These are phyloP conservation scores for Aureobasidium sp. DNA, from an alignment of 2,329 filamentous ascomycete species.

Conservation along the genomic window DNA sequence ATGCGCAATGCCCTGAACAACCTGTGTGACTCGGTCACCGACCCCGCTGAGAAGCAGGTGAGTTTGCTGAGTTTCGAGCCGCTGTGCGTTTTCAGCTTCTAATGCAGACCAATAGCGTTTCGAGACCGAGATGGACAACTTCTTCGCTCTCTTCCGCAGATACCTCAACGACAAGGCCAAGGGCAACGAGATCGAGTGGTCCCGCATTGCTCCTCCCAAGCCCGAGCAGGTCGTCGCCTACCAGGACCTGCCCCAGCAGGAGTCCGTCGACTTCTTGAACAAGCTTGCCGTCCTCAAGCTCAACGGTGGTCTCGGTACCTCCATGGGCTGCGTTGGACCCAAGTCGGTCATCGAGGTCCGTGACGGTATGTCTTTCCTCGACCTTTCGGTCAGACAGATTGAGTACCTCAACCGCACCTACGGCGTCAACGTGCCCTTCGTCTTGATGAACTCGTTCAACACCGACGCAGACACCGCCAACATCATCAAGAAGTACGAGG, in stretches of 20 bases:
- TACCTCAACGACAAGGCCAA: slow-evolving; percentile 99
- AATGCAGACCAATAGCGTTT: slow-evolving; percentile 53
- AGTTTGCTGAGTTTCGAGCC: slow-evolving; percentile 24
- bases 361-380: slow-evolving; percentile 99
- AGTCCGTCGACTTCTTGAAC: slow-evolving; percentile 89
- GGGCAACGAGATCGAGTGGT: slow-evolving; percentile 93
- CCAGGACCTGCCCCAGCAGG: slow-evolving; percentile 77
- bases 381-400: slow-evolving; percentile 96
- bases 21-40: slow-evolving; percentile 81
- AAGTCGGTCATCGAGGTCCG: slow-evolving; percentile 99
- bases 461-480: slow-evolving; percentile 95
- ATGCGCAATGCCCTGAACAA: slow-evolving; percentile 97
- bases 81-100: slow-evolving; percentile 20
- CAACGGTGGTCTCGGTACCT: slow-evolving; percentile 97
- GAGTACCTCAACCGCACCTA: slow-evolving; percentile 99
- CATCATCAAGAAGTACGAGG: slow-evolving; percentile 99
- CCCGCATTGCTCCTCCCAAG: slow-evolving; percentile 89
- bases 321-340: slow-evolving; percentile 98
- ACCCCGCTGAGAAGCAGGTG: slow-evolving; percentile 74
- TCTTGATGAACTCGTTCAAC: slow-evolving; percentile 99
- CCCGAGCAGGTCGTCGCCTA: slow-evolving; percentile 94
- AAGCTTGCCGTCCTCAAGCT: slow-evolving; percentile 98
- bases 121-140: slow-evolving; percentile 99
- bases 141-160: slow-evolving; percentile 96
- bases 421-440: slow-evolving; percentile 92